phyloP scores from a whole-genome alignment of 139 green algal genomes.

The Haematococcus lacustris region DNA sequence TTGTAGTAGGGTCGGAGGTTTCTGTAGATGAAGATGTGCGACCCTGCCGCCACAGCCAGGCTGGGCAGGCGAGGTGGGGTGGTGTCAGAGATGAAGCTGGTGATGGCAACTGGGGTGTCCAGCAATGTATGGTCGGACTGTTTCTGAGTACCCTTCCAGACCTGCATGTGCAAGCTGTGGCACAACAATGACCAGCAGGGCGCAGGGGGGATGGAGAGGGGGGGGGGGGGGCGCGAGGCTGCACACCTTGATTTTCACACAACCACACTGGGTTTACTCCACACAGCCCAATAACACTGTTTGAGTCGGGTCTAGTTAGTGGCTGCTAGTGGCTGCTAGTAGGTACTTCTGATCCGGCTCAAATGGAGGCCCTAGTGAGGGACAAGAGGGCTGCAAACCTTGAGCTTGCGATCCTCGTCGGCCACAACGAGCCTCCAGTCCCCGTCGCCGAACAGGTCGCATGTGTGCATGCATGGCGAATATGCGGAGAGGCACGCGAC shows the following conservation, averaged over 20 bases:
- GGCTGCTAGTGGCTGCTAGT: no score
- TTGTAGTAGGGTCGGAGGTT: conserved; percentile 69
- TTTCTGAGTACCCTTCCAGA: conserved; percentile 59
- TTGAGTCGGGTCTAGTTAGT: no score
- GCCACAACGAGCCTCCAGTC: conserved; percentile 63
- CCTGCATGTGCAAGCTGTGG: no score
- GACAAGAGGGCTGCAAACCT: conserved; percentile 34
- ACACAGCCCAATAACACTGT: no score
- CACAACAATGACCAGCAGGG: no score
- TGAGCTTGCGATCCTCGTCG: conserved; percentile 57
- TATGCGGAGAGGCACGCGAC: conserved; percentile 46
- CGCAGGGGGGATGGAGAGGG: no score
- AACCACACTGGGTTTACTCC: no score
- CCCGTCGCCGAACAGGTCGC: conserved; percentile 59
- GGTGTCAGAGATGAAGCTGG: conserved; percentile 37
- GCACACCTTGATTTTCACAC: no score
- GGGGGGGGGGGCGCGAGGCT: no score
- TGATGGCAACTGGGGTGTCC: conserved; percentile 43
- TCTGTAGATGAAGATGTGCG: conserved; percentile 66
- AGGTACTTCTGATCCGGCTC: no score
- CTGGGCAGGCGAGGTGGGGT: conserved; percentile 23
- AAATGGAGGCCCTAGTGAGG: no score
- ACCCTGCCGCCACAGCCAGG: conserved; percentile 53
- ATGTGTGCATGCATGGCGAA: conserved; percentile 41
- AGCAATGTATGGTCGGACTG: conserved; percentile 50